Evolutionary conservation across 306 rosid genomes (phyloP), one percentile per base, ranked within the genome.

Genomic region (Sophora flavescens): DNA sequence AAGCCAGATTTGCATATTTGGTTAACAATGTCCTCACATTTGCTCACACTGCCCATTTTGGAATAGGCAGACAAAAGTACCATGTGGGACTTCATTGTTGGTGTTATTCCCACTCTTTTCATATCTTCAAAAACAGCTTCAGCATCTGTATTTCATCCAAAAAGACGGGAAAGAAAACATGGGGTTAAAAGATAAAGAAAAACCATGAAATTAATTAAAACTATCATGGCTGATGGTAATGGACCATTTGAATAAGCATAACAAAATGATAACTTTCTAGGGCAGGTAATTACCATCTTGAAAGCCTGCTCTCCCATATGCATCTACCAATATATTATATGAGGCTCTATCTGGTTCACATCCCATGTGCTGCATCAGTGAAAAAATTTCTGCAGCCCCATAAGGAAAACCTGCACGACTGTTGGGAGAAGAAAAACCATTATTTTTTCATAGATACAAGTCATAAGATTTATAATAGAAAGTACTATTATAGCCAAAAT

Each of bases 291-390:
- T 88, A 95, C 99, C 99, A 51, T 88, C 89, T 51, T 87, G 96
- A 72, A 92, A 86, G 66, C 99, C 97, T 74, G 93, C 97, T 84
- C 84, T 88, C 59, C 99, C 99, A 62, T 92, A 95, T 56, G 99
- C 97, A 87, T 92, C 99, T 70, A 95, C 99, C 87, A 92, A 78
- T 88, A 95, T 95, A 68, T 90, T 95, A 78, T 90, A 89, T 56
- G 96, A 92, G 32, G 97, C 99, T 85, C 93, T 87, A 88, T 95
- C 96, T 44, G 99, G 97, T 88, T 95, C 99, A 88, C 97, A 92
- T 51, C 97, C 97, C 97, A 92, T 92, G 80, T 92, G 97, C 85
- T 89, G 96, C 97, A 92, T 90, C 22, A 95, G 87, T 56, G 99
- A 95, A 70, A 95, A 95, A 15, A 92, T 90, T 76, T 95, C 99